These are phyloP conservation scores for Cairneyella variabilis DNA, from an alignment of 495 filamentous ascomycete genomes.

Conservation along the genomic window DNA sequence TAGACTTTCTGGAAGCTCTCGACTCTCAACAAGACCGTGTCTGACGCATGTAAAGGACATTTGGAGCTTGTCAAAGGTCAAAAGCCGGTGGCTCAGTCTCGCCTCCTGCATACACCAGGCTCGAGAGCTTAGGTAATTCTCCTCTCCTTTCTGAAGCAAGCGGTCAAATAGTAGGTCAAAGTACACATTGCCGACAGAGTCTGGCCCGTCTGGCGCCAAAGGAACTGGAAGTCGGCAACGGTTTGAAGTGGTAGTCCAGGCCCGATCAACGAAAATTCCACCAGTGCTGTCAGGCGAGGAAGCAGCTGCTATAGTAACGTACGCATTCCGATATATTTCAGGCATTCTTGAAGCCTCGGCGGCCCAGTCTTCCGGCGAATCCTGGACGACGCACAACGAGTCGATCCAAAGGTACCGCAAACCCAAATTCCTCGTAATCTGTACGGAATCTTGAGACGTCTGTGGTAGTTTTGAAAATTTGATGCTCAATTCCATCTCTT, in stretches of 20 bases:
- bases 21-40: neutral
- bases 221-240: neutral
- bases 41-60: neutral
- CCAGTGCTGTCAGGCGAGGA: neutral
- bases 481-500: neutral
- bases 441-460: slow-evolving; percentile 31
- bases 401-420: slow-evolving; percentile 33
- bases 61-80: neutral
- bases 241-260: neutral
- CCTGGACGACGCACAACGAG: slow-evolving; percentile 30
- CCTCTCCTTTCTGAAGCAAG: neutral
- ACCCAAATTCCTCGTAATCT: slow-evolving; percentile 23
- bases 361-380: slow-evolving; percentile 25
- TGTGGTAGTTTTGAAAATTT: slow-evolving; percentile 8
- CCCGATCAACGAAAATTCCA: neutral
- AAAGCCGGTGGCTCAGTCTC: neutral
- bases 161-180: neutral
- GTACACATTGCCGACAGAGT: neutral
- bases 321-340: slow-evolving; percentile 23
- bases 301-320: slow-evolving; percentile 24
- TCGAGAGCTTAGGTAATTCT: neutral
- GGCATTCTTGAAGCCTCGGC: slow-evolving; percentile 25
- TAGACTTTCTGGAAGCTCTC: neutral
- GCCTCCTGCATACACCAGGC: neutral
- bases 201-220: neutral